Evolutionary conservation across 352 stramenopile species (phyloP).

Genomic region (Phytophthora pini): DNA sequence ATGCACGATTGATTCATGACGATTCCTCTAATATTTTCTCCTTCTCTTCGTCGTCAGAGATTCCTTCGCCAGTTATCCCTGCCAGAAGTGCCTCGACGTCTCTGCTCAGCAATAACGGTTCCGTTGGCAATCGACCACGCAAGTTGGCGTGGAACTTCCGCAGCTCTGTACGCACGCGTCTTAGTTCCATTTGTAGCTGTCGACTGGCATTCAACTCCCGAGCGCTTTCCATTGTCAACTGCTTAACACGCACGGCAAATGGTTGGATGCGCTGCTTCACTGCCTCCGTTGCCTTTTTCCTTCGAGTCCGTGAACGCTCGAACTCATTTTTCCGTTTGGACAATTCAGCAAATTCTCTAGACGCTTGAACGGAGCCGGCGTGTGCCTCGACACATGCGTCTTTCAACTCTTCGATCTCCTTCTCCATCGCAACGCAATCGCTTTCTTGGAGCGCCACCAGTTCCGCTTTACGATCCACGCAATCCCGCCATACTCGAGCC

Average conservation of each 20-base stretch:
- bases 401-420: constrained; percentile 57
- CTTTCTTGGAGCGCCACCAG: constrained; percentile 54
- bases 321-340: constrained; percentile 47
- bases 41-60: constrained; percentile 16
- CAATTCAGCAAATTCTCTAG: constrained; percentile 43
- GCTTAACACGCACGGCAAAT: constrained; percentile 66
- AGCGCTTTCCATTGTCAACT: constrained; percentile 60
- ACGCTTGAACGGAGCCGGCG: constrained; percentile 43
- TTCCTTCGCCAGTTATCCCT: constrained; percentile 8
- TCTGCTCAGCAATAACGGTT: constrained; percentile 58
- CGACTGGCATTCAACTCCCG: constrained; percentile 52
- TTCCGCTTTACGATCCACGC: constrained; percentile 52
- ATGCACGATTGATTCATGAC: background rate
- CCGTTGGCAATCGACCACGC: constrained; percentile 50
- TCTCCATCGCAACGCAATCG: constrained; percentile 48
- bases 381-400: constrained; percentile 52
- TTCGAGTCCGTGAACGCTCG: constrained; percentile 28
- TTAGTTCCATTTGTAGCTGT: constrained; percentile 65
- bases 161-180: constrained; percentile 41
- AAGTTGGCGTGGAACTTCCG: constrained; percentile 50
- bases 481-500: constrained; percentile 73
- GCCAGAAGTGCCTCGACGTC: constrained; percentile 55
- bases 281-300: constrained; percentile 26
- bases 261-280: constrained; percentile 68
- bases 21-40: too few species aligned